Evolutionary conservation across 352 stramenopile species (phyloP).

Genomic region (Chrysophaeum taylorii): DNA sequence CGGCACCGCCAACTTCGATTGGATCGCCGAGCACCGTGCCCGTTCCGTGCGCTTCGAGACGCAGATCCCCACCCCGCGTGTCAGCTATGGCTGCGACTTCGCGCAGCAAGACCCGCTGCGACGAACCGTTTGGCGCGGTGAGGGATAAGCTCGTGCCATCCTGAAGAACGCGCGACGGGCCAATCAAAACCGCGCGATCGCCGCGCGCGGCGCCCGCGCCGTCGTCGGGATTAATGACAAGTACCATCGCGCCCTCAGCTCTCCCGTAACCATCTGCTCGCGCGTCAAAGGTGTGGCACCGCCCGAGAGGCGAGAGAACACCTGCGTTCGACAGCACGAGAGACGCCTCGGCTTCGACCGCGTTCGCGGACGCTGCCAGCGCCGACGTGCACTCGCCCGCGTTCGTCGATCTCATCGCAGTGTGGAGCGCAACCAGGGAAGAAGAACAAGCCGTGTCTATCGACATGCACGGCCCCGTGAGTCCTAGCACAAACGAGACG

Average conservation of each 20-base stretch:
- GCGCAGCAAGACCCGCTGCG: constrained; percentile 25
- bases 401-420: no score
- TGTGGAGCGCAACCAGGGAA: neutral
- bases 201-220: neutral
- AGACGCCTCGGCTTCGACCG: neutral
- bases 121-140: constrained; percentile 37
- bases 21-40: neutral
- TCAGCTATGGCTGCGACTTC: neutral
- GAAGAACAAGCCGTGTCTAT: neutral
- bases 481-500: neutral
- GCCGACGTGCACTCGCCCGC: no score
- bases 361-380: no score
- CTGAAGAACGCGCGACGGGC: neutral
- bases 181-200: neutral
- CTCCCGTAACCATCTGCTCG: constrained; percentile 38
- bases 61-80: neutral
- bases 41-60: neutral
- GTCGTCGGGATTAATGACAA: constrained; percentile 26
- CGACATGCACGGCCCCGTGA: neutral
- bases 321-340: constrained; percentile 10
- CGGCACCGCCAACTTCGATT: neutral
- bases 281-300: constrained; percentile 37
- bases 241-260: constrained; percentile 35
- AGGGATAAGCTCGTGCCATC: constrained; percentile 8
- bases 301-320: constrained; percentile 30